Conservation (phyloP, 2,329 filamentous ascomycete genomes). For the Colletotrichum cuscutae region DNA sequence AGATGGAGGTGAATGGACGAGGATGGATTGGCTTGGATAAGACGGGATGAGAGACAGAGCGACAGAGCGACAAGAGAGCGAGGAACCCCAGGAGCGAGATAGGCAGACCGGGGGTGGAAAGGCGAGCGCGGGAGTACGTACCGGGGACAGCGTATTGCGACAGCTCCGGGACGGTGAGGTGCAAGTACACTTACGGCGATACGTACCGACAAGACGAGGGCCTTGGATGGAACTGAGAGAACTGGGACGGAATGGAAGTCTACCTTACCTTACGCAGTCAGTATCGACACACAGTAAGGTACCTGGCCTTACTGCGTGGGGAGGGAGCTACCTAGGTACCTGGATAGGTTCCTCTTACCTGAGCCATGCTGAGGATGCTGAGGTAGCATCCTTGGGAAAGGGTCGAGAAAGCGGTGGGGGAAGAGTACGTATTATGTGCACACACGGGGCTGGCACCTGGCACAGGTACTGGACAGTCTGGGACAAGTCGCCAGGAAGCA, state of each 20-base stretch:
- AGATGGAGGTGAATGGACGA: conserved; percentile 38
- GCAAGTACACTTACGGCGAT: not conserved
- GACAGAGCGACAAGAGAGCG: conserved; percentile 29
- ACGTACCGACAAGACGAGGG: not conserved
- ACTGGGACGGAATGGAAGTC: not conserved
- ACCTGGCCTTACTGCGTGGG: too few species aligned
- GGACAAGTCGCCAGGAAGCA: not conserved
- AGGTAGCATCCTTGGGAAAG: conserved; percentile 8
- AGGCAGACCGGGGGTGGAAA: conserved; percentile 43
- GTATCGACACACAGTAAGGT: too few species aligned
- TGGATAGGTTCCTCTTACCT: too few species aligned
- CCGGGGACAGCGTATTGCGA: conserved; percentile 8
- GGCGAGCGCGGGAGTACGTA: conserved; percentile 39
- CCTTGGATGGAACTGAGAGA: not conserved
- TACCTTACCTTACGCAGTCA: not conserved
- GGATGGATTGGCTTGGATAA: conserved; percentile 32
- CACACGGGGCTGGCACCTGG: not conserved
- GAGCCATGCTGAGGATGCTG: too few species aligned
- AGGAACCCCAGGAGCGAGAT: conserved; percentile 39
- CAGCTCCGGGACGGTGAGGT: not conserved
- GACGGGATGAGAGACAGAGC: conserved; percentile 35
- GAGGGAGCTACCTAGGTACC: too few species aligned
- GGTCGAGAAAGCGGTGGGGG: conserved; percentile 30
- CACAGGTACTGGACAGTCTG: not conserved
- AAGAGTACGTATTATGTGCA: not conserved